These are phyloP conservation scores for Vitis labrusca DNA, from an alignment of 164 flowering plant genomes.

Conservation along the genomic window DNA sequence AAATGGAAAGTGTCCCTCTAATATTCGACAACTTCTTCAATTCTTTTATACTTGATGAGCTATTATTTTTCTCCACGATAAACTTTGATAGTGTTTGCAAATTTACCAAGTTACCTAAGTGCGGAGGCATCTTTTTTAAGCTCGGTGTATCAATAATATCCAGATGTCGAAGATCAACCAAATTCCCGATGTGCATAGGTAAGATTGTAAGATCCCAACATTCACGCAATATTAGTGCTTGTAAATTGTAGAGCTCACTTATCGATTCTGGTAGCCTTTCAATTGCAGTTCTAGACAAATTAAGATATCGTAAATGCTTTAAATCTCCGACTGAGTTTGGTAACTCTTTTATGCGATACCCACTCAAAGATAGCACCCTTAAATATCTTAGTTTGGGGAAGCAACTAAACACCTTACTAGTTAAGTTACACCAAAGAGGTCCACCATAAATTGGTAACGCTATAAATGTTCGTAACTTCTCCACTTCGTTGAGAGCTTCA, in stretches of 20 bases:
- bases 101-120: not conserved
- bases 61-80: not conserved
- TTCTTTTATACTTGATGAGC: not conserved
- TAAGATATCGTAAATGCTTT: constrained; percentile 11
- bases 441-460: too few species aligned
- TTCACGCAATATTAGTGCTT: not conserved
- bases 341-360: not conserved
- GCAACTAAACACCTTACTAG: too few species aligned
- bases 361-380: too few species aligned
- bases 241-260: not conserved
- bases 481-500: not conserved
- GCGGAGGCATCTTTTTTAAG: not conserved
- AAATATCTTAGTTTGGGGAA: too few species aligned
- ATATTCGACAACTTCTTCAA: not conserved
- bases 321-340: not conserved
- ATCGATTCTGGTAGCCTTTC: constrained; percentile 1
- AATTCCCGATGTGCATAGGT: not conserved
- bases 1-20: not conserved
- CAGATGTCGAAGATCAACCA: not conserved
- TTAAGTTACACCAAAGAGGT: too few species aligned
- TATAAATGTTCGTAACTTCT: not conserved
- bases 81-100: not conserved
- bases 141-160: not conserved
- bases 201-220: not conserved
- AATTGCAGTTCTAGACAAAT: not conserved